Percentiles rank a stretch among this genome's conserved stretches.
phyloP scores from a whole-genome alignment of 495 filamentous ascomycete species.

The Penicillium ochrochloron region DNA sequence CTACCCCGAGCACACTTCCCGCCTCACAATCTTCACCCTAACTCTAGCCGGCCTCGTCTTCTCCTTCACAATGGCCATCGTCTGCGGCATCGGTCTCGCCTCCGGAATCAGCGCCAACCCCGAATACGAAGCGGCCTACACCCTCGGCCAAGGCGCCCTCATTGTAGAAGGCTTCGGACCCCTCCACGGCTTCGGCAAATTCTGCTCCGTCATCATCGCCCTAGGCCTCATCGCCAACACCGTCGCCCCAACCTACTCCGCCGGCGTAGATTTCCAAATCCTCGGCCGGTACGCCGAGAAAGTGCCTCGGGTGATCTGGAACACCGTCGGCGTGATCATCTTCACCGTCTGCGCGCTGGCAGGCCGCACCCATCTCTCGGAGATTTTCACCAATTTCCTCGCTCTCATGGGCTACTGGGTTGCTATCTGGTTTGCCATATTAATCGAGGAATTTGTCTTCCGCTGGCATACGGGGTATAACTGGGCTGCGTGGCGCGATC shows the following conservation, averaged over 20 bases:
- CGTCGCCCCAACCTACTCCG: slow-evolving; percentile 70
- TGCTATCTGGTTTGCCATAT: slow-evolving; percentile 66
- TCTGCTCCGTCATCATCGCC: slow-evolving; percentile 72
- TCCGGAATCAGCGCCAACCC: slow-evolving; percentile 60
- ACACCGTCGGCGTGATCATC: slow-evolving; percentile 61
- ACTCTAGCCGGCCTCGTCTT: slow-evolving; percentile 53
- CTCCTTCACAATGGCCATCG: slow-evolving; percentile 64
- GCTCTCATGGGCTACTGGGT: slow-evolving; percentile 79
- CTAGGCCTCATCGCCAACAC: slow-evolving; percentile 74
- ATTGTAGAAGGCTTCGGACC: slow-evolving; percentile 68
- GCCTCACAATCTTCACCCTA: slow-evolving; percentile 38
- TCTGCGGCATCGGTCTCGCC: slow-evolving; percentile 70
- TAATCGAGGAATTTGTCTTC: slow-evolving; percentile 68
- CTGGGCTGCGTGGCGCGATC: slow-evolving; percentile 66
- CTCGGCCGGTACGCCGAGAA: slow-evolving; percentile 59
- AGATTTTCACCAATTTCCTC: slow-evolving; percentile 74
- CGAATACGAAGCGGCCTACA: slow-evolving; percentile 61
- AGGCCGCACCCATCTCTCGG: slow-evolving; percentile 62
- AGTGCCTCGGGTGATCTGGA: slow-evolving; percentile 68
- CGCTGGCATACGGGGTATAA: slow-evolving; percentile 56
- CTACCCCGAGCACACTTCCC: slow-evolving; percentile 59
- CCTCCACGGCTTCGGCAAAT: slow-evolving; percentile 70
- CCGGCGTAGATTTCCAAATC: slow-evolving; percentile 71
- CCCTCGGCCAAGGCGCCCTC: slow-evolving; percentile 53
- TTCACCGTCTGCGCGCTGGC: slow-evolving; percentile 67